Evolutionary conservation across 2,329 filamentous ascomycete species (phyloP).

Genomic region (Biscogniauxia marginata): DNA sequence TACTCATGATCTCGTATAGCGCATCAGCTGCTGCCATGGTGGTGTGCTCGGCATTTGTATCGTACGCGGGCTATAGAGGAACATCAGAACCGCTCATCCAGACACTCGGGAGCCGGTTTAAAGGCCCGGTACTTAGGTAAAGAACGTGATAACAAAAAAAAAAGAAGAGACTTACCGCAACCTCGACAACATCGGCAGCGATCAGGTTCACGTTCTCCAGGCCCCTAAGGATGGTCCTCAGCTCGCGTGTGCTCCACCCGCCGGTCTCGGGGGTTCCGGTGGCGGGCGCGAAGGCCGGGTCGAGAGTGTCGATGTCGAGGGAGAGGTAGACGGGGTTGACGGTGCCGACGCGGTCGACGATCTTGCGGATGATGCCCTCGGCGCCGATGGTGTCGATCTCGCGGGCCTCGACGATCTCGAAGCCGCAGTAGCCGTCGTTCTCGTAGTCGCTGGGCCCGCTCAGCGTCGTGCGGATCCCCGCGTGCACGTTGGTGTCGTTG

Average conservation of each 20-base stretch:
- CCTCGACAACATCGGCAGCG: slow-evolving; percentile 71
- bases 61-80: slow-evolving; percentile 50
- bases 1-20: slow-evolving; percentile 68
- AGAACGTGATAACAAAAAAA: background rate
- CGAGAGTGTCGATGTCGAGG: slow-evolving; percentile 85
- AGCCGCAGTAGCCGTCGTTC: slow-evolving; percentile 82
- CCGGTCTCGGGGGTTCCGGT: slow-evolving; percentile 76
- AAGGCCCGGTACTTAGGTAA: background rate
- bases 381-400: slow-evolving; percentile 53
- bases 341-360: slow-evolving; percentile 71
- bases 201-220: slow-evolving; percentile 68
- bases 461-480: slow-evolving; percentile 80
- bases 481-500: slow-evolving; percentile 86
- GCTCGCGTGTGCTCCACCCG: slow-evolving; percentile 71
- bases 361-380: slow-evolving; percentile 75
- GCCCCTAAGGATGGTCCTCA: slow-evolving; percentile 69
- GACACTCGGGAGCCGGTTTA: background rate
- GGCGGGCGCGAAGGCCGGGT: slow-evolving; percentile 77
- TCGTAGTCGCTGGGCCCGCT: slow-evolving; percentile 78
- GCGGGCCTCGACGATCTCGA: slow-evolving; percentile 74
- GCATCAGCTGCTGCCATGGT: slow-evolving; percentile 59
- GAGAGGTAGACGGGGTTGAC: slow-evolving; percentile 75
- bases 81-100: background rate
- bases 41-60: slow-evolving; percentile 63
- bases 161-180: slow-evolving; percentile 47